Evolutionary conservation across 1,139 yeast species (phyloP).

Genomic region (Candida sp.): DNA sequence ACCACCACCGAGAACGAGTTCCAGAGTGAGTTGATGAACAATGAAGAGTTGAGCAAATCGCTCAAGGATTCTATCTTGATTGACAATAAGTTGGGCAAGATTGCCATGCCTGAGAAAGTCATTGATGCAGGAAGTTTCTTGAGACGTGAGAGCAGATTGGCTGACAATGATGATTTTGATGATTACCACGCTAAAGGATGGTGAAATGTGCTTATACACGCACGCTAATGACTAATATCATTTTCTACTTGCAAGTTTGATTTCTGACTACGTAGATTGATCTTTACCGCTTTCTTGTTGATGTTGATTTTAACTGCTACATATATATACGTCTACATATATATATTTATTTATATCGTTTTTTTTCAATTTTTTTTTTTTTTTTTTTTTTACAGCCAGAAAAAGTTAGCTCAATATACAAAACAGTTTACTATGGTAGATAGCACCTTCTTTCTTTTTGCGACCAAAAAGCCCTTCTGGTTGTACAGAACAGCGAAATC

Average conservation of each 20-base stretch:
- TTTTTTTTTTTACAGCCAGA: background rate
- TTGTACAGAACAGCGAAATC: background rate
- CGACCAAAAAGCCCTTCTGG: background rate
- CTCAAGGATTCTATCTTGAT: slow-evolving; percentile 64
- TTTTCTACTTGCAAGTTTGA: background rate
- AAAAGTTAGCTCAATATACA: background rate
- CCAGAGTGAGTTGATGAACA: slow-evolving; percentile 8
- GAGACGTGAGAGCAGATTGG: slow-evolving; percentile 17
- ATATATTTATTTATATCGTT: too few relatives aligned
- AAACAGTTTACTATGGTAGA: background rate
- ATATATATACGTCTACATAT: too few relatives aligned
- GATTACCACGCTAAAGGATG: slow-evolving; percentile 61
- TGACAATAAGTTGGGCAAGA: slow-evolving; percentile 59
- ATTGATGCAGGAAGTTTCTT: slow-evolving; percentile 26
- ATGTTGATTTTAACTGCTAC: too few relatives aligned
- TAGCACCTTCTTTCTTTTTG: background rate
- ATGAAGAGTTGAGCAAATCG: slow-evolving; percentile 59
- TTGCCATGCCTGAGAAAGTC: slow-evolving; percentile 45
- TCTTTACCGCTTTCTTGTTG: too few relatives aligned
- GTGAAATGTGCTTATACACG: slow-evolving; percentile 23
- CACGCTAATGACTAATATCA: background rate
- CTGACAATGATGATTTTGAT: slow-evolving; percentile 35
- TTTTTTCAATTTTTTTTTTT: too few relatives aligned
- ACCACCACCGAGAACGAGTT: slow-evolving; percentile 8
- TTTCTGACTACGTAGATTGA: too few relatives aligned